phyloP scores from a whole-genome alignment of 306 rosid species.

The Cucumis hystrix region DNA sequence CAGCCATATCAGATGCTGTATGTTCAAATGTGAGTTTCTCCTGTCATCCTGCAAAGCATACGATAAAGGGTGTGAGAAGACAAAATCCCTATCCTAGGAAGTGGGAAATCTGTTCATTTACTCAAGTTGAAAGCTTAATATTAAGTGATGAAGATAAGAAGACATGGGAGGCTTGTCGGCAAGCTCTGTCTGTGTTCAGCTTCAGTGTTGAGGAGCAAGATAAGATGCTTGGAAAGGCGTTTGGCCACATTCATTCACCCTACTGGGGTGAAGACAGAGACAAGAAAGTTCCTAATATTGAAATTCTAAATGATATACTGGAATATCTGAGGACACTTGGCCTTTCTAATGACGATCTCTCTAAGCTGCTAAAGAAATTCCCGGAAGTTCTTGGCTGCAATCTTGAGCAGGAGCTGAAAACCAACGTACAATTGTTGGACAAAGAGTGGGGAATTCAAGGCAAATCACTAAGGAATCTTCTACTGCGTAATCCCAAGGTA shows the following conservation, averaged over 20 bases:
- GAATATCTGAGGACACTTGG: slow-evolving; percentile 58
- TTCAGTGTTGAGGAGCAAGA: slow-evolving; percentile 63
- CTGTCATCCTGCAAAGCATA: slow-evolving; percentile 18
- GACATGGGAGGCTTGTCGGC: slow-evolving; percentile 57
- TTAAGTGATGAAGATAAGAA: slow-evolving; percentile 41
- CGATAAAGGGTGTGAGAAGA: slow-evolving; percentile 19
- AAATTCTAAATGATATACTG: slow-evolving; percentile 34
- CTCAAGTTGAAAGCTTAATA: slow-evolving; percentile 29
- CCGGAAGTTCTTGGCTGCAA: slow-evolving; percentile 90
- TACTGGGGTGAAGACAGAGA: slow-evolving; percentile 88
- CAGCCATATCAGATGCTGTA: neutral
- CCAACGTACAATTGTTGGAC: slow-evolving; percentile 51
- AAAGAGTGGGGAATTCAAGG: slow-evolving; percentile 70
- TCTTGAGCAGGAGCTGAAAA: slow-evolving; percentile 58
- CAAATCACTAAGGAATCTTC: slow-evolving; percentile 60
- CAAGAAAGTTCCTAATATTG: slow-evolving; percentile 39
- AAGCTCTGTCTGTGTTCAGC: slow-evolving; percentile 37
- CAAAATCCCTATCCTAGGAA: slow-evolving; percentile 21
- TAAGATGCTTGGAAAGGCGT: slow-evolving; percentile 85
- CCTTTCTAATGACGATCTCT: slow-evolving; percentile 66
- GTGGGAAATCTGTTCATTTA: slow-evolving; percentile 44
- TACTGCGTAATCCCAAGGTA: slow-evolving; percentile 76
- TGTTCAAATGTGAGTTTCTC: neutral
- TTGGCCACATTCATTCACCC: slow-evolving; percentile 71
- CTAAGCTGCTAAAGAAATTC: slow-evolving; percentile 73